phyloP scores from a whole-genome alignment of 306 rosid genomes.

The Quercus alba region DNA sequence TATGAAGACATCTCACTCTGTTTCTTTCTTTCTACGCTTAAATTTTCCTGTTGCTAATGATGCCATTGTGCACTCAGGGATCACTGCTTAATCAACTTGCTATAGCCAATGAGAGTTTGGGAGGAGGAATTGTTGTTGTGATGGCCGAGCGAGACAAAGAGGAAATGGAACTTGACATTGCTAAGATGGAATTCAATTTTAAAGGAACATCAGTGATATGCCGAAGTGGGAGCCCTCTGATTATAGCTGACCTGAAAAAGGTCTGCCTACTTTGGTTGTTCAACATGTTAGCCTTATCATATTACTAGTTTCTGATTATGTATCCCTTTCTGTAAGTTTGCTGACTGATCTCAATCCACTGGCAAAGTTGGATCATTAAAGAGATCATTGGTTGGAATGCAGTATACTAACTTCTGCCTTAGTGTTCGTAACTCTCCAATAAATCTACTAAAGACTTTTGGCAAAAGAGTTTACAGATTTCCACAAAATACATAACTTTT shows the following conservation, averaged over 20 bases:
- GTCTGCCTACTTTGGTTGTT: constrained; percentile 16
- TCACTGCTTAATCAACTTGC: constrained; percentile 82
- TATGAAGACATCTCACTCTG: background rate
- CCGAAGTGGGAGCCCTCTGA: constrained; percentile 91
- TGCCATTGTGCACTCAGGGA: constrained; percentile 49
- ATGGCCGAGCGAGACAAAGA: constrained; percentile 97
- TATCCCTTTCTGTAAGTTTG: too few species aligned
- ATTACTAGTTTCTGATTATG: too few species aligned
- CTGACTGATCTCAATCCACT: too few species aligned
- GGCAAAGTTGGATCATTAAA: too few species aligned
- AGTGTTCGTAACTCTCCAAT: too few species aligned
- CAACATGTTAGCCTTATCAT: too few species aligned
- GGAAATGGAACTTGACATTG: constrained; percentile 94
- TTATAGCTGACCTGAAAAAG: constrained; percentile 90
- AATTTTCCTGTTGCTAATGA: constrained; percentile 6
- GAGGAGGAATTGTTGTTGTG: constrained; percentile 86
- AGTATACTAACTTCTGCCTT: too few species aligned
- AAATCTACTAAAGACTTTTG: too few species aligned
- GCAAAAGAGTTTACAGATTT: too few species aligned
- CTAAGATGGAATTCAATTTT: constrained; percentile 89
- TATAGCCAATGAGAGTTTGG: constrained; percentile 87
- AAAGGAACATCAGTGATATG: constrained; percentile 91
- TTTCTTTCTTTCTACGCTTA: constrained; percentile 3
- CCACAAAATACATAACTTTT: too few species aligned
- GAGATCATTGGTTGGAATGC: too few species aligned